A percentile compares a stretch with the other conserved stretches of the same genome.
Conservation (phyloP, 208 protist species). For the Crithidia bombi region DNA sequence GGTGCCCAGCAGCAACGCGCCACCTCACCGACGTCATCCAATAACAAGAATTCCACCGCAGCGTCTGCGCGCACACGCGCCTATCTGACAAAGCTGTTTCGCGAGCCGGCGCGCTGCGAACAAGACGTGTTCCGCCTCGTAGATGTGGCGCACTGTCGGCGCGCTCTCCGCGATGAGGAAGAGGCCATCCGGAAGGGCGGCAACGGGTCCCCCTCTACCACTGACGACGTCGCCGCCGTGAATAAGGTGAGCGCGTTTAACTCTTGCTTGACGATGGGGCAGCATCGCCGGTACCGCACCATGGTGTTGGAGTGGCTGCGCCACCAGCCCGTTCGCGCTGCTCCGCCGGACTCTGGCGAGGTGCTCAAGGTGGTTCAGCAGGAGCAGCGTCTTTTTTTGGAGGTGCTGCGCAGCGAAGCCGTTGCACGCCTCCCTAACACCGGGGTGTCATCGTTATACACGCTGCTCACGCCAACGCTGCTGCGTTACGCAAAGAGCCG, state of each 20-base stretch:
- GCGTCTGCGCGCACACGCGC: slow-evolving; percentile 10
- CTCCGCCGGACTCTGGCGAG: slow-evolving; percentile 48
- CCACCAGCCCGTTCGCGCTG: slow-evolving; percentile 18
- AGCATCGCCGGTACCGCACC: slow-evolving; percentile 62
- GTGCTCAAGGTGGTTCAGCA: slow-evolving; percentile 54
- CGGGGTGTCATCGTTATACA: slow-evolving; percentile 3
- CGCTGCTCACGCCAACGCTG: slow-evolving; percentile 11
- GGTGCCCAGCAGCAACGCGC: not conserved
- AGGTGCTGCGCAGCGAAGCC: slow-evolving; percentile 46
- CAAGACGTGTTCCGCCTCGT: slow-evolving; percentile 57
- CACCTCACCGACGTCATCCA: not conserved
- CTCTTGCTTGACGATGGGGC: slow-evolving; percentile 68
- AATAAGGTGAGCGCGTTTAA: slow-evolving; percentile 37
- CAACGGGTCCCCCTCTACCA: no score
- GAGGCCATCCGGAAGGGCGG: not conserved
- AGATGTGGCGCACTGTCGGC: slow-evolving; percentile 43
- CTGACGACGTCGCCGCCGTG: not conserved
- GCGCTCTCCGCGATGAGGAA: slow-evolving; percentile 25
- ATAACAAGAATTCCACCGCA: not conserved
- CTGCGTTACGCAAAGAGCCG: slow-evolving; percentile 39
- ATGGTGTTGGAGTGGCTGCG: slow-evolving; percentile 44
- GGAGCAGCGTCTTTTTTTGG: slow-evolving; percentile 55
- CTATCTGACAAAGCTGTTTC: slow-evolving; percentile 40
- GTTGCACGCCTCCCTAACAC: not conserved
- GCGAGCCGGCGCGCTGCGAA: slow-evolving; percentile 42